phyloP scores from a whole-genome alignment of 2,329 filamentous ascomycete species.

The Sclerotinia trifoliorum region DNA sequence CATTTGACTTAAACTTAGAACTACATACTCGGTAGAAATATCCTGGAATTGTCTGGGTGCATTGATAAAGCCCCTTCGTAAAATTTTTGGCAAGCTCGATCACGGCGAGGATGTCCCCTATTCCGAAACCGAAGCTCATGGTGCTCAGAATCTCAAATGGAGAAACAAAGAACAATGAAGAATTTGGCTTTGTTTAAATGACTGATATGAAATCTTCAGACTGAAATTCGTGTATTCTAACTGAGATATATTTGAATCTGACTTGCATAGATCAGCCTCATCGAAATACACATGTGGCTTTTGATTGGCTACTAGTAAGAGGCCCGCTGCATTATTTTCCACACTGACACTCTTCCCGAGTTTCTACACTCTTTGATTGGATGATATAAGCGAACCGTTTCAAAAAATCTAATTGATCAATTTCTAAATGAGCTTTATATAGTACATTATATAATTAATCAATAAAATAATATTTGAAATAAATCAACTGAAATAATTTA shows the following conservation, averaged over 20 bases:
- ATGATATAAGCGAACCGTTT: too few species aligned
- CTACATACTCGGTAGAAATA: slow-evolving; percentile 18
- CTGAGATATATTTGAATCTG: background rate
- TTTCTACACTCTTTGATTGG: too few species aligned
- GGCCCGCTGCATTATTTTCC: too few species aligned
- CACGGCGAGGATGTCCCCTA: slow-evolving; percentile 38
- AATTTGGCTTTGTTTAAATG: background rate
- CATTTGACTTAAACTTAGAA: background rate
- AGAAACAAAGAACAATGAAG: background rate
- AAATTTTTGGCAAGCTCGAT: slow-evolving; percentile 34
- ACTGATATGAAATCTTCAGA: background rate
- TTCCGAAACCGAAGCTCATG: slow-evolving; percentile 40
- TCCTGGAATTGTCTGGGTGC: slow-evolving; percentile 37
- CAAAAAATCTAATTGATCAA: too few species aligned
- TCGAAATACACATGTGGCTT: background rate
- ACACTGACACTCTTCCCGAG: too few species aligned
- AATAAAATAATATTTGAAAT: too few species aligned
- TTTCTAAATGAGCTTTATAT: too few species aligned
- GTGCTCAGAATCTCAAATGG: background rate
- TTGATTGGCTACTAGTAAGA: background rate
- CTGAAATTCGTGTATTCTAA: too few species aligned
- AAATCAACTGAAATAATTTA: too few species aligned
- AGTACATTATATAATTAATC: too few species aligned
- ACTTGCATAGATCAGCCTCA: background rate
- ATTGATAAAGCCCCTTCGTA: slow-evolving; percentile 35